A percentile compares a stretch with the other conserved stretches of the same genome.
Conservation (phyloP, 73 alveolate species). For the Paramecium sexaurelia region DNA sequence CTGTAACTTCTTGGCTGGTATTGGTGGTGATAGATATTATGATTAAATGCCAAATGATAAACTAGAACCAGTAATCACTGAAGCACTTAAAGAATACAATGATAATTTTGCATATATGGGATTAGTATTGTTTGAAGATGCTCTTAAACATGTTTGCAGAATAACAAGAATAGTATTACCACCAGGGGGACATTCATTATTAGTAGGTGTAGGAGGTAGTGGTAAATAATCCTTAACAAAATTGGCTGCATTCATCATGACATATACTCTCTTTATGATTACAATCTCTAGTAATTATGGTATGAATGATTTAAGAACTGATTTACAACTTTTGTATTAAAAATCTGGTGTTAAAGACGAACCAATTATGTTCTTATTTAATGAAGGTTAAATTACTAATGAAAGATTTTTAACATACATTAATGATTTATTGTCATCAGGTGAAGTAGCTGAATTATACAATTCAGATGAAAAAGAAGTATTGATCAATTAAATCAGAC, state of each 20-base stretch:
- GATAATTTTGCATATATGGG: conserved; percentile 99
- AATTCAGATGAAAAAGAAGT: conserved; percentile 99
- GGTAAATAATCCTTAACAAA: conserved; percentile 99
- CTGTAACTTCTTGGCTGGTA: conserved; percentile 98
- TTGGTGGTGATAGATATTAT: conserved; percentile 77
- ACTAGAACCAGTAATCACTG: conserved; percentile 72
- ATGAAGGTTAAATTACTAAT: conserved; percentile 99
- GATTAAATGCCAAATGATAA: conserved; percentile 65
- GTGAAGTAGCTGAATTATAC: conserved; percentile 99
- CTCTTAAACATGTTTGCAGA: conserved; percentile 99
- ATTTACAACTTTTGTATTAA: conserved; percentile 96
- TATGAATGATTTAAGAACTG: conserved; percentile 97
- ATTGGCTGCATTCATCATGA: conserved; percentile 87
- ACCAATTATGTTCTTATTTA: conserved; percentile 99
- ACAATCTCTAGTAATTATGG: conserved; percentile 96
- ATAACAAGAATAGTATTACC: conserved; percentile 96
- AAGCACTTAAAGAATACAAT: conserved; percentile 98
- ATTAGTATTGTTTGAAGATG: conserved; percentile 99
- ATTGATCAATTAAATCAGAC: conserved; percentile 88
- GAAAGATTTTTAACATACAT: conserved; percentile 99
- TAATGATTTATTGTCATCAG: conserved; percentile 99
- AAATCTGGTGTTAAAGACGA: conserved; percentile 97
- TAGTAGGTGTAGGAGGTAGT: conserved; percentile 99
- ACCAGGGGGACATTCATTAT: conserved; percentile 99
- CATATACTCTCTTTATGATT: conserved; percentile 75